Conservation (phyloP, 2,329 filamentous ascomycete species). For the Plectosphaerella plurivora region DNA sequence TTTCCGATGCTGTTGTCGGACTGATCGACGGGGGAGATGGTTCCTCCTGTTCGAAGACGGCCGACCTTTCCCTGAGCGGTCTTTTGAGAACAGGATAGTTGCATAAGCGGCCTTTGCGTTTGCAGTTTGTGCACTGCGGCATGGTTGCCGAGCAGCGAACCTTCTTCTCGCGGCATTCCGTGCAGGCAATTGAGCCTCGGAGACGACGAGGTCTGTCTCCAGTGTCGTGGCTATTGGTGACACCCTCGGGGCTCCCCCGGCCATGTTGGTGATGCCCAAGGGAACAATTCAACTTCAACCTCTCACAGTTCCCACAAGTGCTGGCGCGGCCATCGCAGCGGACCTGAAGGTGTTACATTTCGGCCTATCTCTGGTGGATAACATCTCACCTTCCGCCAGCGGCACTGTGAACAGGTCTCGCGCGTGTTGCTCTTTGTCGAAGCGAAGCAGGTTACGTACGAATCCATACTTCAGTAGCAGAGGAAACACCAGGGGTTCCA, state of each 20-base stretch:
- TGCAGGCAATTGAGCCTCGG: slow-evolving; percentile 15
- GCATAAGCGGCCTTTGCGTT: slow-evolving; percentile 13
- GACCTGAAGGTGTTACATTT: slow-evolving; percentile 6
- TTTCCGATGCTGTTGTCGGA: not conserved
- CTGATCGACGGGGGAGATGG: not conserved
- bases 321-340: slow-evolving; percentile 24
- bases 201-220: slow-evolving; percentile 14
- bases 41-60: not conserved
- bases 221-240: no score
- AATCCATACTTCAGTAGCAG: slow-evolving; percentile 8
- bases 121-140: slow-evolving; percentile 16
- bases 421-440: slow-evolving; percentile 7
- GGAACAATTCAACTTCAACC: slow-evolving; percentile 27
- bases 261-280: slow-evolving; percentile 12
- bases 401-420: slow-evolving; percentile 18
- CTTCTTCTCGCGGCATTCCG: slow-evolving; percentile 21
- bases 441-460: slow-evolving; percentile 13
- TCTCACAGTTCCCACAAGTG: slow-evolving; percentile 26
- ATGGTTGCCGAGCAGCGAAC: slow-evolving; percentile 16
- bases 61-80: not conserved
- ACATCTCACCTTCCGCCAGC: slow-evolving; percentile 13
- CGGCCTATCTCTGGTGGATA: not conserved
- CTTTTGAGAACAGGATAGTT: slow-evolving; percentile 11
- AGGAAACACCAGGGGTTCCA: no score
- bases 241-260: no score